phyloP scores from a whole-genome alignment of 2,329 filamentous ascomycete genomes.

The Pseudocercospora fuligena region DNA sequence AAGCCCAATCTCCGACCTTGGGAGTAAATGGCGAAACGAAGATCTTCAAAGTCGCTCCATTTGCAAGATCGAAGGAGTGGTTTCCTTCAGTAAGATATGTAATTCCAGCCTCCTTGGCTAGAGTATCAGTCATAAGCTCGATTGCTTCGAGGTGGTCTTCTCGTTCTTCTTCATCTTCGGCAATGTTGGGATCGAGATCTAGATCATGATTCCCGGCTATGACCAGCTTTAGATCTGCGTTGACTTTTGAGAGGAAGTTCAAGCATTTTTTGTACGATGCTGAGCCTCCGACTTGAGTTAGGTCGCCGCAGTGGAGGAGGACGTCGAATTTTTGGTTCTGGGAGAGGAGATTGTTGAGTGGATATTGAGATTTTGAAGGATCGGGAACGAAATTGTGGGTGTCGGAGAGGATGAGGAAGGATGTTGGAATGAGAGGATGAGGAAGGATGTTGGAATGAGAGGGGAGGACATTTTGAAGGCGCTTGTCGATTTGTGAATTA shows the following conservation, averaged over 20 bases:
- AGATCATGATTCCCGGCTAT: background rate
- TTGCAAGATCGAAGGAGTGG: slow-evolving; percentile 50
- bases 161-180: slow-evolving; percentile 29
- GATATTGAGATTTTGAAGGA: background rate
- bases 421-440: no score
- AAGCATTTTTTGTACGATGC: background rate
- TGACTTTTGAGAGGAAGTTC: background rate
- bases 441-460: no score
- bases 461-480: background rate
- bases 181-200: background rate
- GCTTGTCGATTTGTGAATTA: no score
- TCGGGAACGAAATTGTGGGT: background rate
- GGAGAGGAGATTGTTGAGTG: background rate
- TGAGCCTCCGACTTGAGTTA: background rate
- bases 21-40: slow-evolving; percentile 60
- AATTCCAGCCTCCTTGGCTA: slow-evolving; percentile 51
- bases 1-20: slow-evolving; percentile 59
- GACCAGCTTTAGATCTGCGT: background rate
- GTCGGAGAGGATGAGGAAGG: no score
- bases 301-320: background rate
- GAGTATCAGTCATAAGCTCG: slow-evolving; percentile 22
- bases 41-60: slow-evolving; percentile 54
- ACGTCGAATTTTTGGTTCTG: background rate
- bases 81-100: slow-evolving; percentile 60
- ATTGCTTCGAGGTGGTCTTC: slow-evolving; percentile 33